phyloP scores from a whole-genome alignment of 2,329 filamentous ascomycete species.

The Fusarium nurragi region DNA sequence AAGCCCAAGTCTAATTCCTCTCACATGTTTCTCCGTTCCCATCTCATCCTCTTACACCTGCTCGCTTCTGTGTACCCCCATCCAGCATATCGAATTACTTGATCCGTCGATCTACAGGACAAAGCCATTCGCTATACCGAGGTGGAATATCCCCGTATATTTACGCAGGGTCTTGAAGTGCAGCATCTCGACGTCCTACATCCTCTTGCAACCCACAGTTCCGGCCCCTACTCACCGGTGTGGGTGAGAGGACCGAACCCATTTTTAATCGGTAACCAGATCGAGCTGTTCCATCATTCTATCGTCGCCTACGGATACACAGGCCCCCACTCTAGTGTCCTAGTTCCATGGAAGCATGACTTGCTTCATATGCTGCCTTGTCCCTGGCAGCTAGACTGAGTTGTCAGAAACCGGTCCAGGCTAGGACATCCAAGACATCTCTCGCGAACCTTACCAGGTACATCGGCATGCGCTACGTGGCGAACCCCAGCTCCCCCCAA shows the following conservation, averaged over 20 bases:
- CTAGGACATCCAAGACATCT: slow-evolving; percentile 2
- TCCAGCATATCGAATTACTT: slow-evolving; percentile 12
- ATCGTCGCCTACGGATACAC: background rate
- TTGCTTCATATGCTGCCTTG: slow-evolving; percentile 21
- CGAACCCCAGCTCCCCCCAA: background rate
- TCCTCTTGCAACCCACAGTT: slow-evolving; percentile 21
- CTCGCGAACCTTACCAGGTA: slow-evolving; percentile 1
- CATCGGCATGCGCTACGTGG: slow-evolving; percentile 29
- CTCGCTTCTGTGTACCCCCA: slow-evolving; percentile 25
- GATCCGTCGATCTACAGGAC: slow-evolving; percentile 40
- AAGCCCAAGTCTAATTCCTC: slow-evolving; percentile 14
- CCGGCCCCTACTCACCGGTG: slow-evolving; percentile 40
- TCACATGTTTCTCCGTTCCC: slow-evolving; percentile 27
- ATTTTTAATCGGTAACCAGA: slow-evolving; percentile 26
- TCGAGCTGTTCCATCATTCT: slow-evolving; percentile 16
- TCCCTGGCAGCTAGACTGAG: slow-evolving; percentile 29
- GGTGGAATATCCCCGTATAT: slow-evolving; percentile 24
- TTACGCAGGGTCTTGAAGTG: slow-evolving; percentile 20
- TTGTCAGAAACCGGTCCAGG: slow-evolving; percentile 5
- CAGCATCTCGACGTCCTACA: slow-evolving; percentile 14
- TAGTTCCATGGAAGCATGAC: slow-evolving; percentile 21
- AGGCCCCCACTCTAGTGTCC: slow-evolving; percentile 34
- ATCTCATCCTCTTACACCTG: slow-evolving; percentile 32
- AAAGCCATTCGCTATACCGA: slow-evolving; percentile 16
- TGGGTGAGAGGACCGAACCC: slow-evolving; percentile 29